Percentiles rank a stretch among this genome's conserved stretches.
phyloP scores from a whole-genome alignment of 768 basidiomycete species.

The Suillus tomentosus region DNA sequence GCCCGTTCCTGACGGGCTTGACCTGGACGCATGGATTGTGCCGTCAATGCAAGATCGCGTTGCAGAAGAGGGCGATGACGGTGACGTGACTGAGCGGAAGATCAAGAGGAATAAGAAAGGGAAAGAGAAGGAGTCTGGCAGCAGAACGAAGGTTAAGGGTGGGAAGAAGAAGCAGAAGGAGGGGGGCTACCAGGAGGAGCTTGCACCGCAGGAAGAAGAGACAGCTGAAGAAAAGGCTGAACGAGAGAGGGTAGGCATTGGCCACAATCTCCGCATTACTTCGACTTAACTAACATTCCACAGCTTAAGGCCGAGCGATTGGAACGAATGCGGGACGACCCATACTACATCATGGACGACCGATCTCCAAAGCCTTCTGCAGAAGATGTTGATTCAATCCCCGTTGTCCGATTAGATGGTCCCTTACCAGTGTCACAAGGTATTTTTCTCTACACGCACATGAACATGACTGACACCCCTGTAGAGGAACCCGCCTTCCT shows the following conservation, averaged over 20 bases:
- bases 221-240: constrained; percentile 60
- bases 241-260: constrained; percentile 61
- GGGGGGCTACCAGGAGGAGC: constrained; percentile 24
- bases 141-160: constrained; percentile 31
- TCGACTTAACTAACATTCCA: constrained; percentile 16
- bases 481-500: constrained; percentile 43
- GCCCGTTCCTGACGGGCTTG: constrained; percentile 77
- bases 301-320: constrained; percentile 77
- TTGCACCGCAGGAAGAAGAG: constrained; percentile 47
- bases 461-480: constrained; percentile 31
- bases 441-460: constrained; percentile 6
- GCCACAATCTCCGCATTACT: background rate
- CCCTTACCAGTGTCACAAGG: constrained; percentile 47
- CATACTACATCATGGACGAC: constrained; percentile 85
- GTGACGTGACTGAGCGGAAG: constrained; percentile 40
- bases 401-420: constrained; percentile 81
- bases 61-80: constrained; percentile 33
- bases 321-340: constrained; percentile 81
- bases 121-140: constrained; percentile 45
- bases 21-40: constrained; percentile 86
- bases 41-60: constrained; percentile 48
- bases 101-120: constrained; percentile 45
- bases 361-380: constrained; percentile 38
- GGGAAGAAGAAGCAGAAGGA: constrained; percentile 51
- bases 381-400: constrained; percentile 88